Evolutionary conservation across 106 monocot species (phyloP).

Genomic region (Agapanthus africanus): DNA sequence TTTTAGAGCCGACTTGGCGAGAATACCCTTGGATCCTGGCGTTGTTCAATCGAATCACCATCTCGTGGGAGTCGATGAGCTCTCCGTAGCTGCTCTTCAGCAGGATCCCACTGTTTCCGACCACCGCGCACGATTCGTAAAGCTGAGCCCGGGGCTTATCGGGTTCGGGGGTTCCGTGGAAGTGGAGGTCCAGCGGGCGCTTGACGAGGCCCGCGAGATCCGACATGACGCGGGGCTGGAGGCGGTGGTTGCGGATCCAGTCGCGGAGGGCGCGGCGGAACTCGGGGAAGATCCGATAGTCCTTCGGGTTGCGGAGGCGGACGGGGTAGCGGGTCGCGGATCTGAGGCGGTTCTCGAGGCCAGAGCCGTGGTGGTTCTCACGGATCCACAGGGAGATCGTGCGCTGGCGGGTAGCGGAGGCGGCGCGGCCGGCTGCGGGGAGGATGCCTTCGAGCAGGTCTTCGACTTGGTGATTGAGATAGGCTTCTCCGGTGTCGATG

Average conservation of each 20-base stretch:
- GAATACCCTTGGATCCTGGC: conserved; percentile 50
- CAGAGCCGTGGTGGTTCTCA: background rate
- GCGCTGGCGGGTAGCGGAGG: conserved; percentile 8
- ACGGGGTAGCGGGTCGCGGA: background rate
- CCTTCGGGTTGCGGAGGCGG: conserved; percentile 15
- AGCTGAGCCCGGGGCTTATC: background rate
- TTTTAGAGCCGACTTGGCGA: conserved; percentile 52
- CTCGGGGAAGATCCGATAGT: conserved; percentile 25
- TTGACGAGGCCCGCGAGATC: conserved; percentile 43
- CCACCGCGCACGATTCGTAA: conserved; percentile 70
- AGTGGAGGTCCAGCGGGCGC: conserved; percentile 44
- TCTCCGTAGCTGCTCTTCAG: conserved; percentile 34
- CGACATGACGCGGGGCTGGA: conserved; percentile 45
- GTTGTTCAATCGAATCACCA: conserved; percentile 74
- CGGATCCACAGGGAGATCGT: conserved; percentile 21
- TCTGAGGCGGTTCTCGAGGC: background rate
- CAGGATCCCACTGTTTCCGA: conserved; percentile 87
- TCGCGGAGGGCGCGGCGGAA: conserved; percentile 30
- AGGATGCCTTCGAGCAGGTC: conserved; percentile 28
- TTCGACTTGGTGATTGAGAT: conserved; percentile 23
- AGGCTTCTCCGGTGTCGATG: conserved; percentile 20
- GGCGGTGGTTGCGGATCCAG: conserved; percentile 29
- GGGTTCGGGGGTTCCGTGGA: background rate
- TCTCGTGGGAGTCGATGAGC: conserved; percentile 61
- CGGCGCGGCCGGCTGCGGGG: background rate